A percentile compares a stretch with the other conserved stretches of the same genome.
Conservation (phyloP, 2,329 filamentous ascomycete genomes). For the Trichoderma atrobrunneum region DNA sequence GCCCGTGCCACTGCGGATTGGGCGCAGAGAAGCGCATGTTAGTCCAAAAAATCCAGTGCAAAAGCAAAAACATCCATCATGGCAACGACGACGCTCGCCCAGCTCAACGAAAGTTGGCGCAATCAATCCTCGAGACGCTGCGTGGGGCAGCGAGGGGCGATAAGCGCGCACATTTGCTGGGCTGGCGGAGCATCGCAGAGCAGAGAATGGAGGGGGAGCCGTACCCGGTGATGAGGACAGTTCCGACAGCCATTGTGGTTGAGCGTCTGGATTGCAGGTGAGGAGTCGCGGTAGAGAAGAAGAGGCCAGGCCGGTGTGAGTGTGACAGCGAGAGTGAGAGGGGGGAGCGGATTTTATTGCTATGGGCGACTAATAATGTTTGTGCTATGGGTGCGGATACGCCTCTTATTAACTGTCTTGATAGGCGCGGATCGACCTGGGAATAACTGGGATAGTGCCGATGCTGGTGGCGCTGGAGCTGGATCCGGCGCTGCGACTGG, state of each 20-base stretch:
- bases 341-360: slow-evolving; percentile 18
- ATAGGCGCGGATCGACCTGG: slow-evolving; percentile 18
- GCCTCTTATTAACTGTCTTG: slow-evolving; percentile 4
- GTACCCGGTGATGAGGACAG: slow-evolving; percentile 89
- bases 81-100: background rate
- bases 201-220: background rate
- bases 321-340: background rate
- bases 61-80: background rate
- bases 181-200: background rate
- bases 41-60: slow-evolving; percentile 16
- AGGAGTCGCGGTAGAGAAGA: background rate
- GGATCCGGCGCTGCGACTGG: background rate
- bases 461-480: background rate
- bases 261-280: slow-evolving; percentile 1
- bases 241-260: slow-evolving; percentile 71
- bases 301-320: background rate
- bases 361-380: background rate
- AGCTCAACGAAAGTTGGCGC: background rate
- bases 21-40: slow-evolving; percentile 19
- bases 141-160: background rate
- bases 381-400: slow-evolving; percentile 14
- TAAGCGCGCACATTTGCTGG: background rate
- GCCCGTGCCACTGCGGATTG: slow-evolving; percentile 74
- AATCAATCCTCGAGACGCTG: background rate
- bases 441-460: background rate